A percentile compares a stretch with the other conserved stretches of the same genome.
phyloP scores from a whole-genome alignment of 1,284 basidiomycete species.

The Pseudozyma thailandica region DNA sequence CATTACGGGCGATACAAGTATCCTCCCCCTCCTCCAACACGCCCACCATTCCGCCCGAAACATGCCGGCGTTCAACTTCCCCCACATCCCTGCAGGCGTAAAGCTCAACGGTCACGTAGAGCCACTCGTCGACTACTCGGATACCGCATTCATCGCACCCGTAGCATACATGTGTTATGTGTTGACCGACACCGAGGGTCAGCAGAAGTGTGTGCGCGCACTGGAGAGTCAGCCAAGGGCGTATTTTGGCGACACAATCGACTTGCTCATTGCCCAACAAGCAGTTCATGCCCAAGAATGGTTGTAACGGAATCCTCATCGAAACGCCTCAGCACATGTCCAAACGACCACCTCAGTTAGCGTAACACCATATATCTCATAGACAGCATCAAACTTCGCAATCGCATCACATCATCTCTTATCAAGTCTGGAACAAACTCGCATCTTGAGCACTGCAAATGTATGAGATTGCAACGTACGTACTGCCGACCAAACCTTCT shows the following conservation, averaged over 20 bases:
- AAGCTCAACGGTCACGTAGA: conserved; percentile 15
- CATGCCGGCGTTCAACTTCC: conserved; percentile 28
- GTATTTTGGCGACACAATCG: conserved; percentile 65
- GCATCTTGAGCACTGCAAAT: too few species aligned
- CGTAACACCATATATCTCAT: background rate
- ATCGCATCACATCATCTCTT: too few species aligned
- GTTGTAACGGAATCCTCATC: too few species aligned
- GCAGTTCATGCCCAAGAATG: conserved; percentile 48
- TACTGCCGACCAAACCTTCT: background rate
- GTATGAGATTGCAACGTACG: background rate
- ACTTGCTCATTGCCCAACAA: conserved; percentile 58
- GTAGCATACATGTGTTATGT: conserved; percentile 55
- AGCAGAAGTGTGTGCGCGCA: conserved; percentile 39
- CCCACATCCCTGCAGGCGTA: conserved; percentile 56
- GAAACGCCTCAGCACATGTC: too few species aligned
- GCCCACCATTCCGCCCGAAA: conserved; percentile 35
- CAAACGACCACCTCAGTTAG: too few species aligned
- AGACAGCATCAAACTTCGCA: background rate
- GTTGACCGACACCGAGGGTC: conserved; percentile 43
- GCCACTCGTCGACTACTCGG: conserved; percentile 54
- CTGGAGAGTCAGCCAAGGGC: conserved; percentile 31
- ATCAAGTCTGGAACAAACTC: too few species aligned
- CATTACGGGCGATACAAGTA: conserved; percentile 44
- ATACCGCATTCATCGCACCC: conserved; percentile 62
- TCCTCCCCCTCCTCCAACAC: conserved; percentile 53